A percentile compares a stretch with the other conserved stretches of the same genome.
Conservation (phyloP, 176 grass and related monocot genomes). For the Musa beccarii region DNA sequence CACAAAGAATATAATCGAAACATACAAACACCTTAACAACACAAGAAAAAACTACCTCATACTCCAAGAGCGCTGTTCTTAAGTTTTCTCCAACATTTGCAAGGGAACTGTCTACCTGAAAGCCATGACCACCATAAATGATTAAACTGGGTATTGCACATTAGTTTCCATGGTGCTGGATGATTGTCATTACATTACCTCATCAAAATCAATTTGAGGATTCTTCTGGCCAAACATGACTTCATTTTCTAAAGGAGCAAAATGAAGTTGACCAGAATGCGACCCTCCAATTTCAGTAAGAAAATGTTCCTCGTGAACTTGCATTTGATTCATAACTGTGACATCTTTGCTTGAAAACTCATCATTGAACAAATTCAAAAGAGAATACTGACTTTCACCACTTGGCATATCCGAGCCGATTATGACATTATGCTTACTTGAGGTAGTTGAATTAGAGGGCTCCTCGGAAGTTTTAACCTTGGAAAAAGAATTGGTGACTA, state of each 20-base stretch:
- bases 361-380: not conserved
- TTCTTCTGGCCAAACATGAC: not conserved
- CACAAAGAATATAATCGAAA: conserved; percentile 17
- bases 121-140: conserved; percentile 22
- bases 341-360: not conserved
- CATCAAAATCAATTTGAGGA: conserved; percentile 7
- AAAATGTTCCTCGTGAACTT: not conserved
- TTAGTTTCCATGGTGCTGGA: conserved; percentile 17
- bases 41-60: conserved; percentile 30
- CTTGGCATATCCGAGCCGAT: conserved; percentile 15
- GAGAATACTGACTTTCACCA: conserved; percentile 18
- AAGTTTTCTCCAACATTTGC: conserved; percentile 28
- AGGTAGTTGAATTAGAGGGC: not conserved
- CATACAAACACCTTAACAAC: conserved; percentile 1
- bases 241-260: not conserved
- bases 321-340: not conserved
- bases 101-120: conserved; percentile 23
- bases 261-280: not conserved
- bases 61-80: conserved; percentile 16
- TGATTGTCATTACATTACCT: conserved; percentile 31
- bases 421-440: conserved; percentile 15
- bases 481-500: not conserved
- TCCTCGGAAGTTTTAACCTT: not conserved
- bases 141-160: conserved; percentile 15
- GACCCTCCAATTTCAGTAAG: not conserved